Conservation (phyloP, 441 rosid species). For the Bocquillonia castaneifolia region DNA sequence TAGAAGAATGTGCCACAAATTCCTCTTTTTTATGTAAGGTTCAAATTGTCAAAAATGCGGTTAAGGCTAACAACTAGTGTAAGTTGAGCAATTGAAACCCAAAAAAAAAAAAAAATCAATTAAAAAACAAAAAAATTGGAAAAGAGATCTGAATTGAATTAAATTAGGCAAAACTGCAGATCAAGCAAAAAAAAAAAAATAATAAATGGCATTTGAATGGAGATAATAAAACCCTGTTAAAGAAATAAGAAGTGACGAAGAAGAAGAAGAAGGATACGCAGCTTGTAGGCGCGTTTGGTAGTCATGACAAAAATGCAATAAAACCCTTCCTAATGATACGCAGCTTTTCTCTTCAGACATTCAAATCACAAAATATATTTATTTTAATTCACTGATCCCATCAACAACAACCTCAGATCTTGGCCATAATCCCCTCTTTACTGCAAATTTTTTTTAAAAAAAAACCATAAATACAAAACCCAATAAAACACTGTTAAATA, state of each 20-base stretch:
- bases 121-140: background rate
- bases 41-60: slow-evolving; percentile 26
- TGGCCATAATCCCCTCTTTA: slow-evolving; percentile 16
- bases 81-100: slow-evolving; percentile 18
- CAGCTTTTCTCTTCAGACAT: slow-evolving; percentile 11
- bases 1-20: slow-evolving; percentile 95
- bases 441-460: background rate
- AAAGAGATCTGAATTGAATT: background rate
- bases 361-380: slow-evolving; percentile 19
- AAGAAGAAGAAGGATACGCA: slow-evolving; percentile 72
- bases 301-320: slow-evolving; percentile 45
- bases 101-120: background rate
- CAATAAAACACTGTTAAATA: background rate
- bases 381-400: slow-evolving; percentile 1
- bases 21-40: slow-evolving; percentile 55
- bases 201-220: too few relatives aligned
- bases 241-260: slow-evolving; percentile 17
- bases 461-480: background rate
- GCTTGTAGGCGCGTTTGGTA: slow-evolving; percentile 99
- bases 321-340: background rate
- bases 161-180: slow-evolving; percentile 9
- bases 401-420: slow-evolving; percentile 13
- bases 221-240: background rate
- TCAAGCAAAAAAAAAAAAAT: slow-evolving; percentile 5
- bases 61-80: slow-evolving; percentile 43